Conservation (phyloP, 768 basidiomycete species). For the Trametopsis cervina region DNA sequence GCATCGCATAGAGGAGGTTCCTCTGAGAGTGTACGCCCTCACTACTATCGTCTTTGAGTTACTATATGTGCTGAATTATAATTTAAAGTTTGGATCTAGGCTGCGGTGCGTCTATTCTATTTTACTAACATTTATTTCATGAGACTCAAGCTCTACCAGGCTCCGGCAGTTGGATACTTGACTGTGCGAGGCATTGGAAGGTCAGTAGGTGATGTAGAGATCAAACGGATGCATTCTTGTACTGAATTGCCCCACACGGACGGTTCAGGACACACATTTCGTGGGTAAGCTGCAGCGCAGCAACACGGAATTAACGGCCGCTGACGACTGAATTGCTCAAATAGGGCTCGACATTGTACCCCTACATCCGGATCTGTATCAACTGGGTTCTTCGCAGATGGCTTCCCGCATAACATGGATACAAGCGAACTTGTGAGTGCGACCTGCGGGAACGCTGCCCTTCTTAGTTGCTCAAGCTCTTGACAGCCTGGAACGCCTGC, state of each 20-base stretch:
- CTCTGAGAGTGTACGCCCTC: constrained; percentile 59
- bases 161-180: constrained; percentile 68
- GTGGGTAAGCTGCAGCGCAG: constrained; percentile 56
- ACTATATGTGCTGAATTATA: too few relatives aligned
- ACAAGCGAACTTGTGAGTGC: constrained; percentile 62
- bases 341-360: constrained; percentile 67
- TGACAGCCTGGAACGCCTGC: constrained; percentile 58
- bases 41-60: too few relatives aligned
- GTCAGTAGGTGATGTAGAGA: constrained; percentile 29
- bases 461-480: constrained; percentile 4
- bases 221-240: too few relatives aligned
- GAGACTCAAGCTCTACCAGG: constrained; percentile 30
- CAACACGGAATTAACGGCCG: too few relatives aligned
- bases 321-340: too few relatives aligned
- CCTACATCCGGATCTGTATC: constrained; percentile 60
- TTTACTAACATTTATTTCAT: not conserved
- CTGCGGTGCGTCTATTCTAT: constrained; percentile 52
- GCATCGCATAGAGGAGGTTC: constrained; percentile 56
- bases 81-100: constrained; percentile 61
- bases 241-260: not conserved
- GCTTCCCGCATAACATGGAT: constrained; percentile 63
- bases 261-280: constrained; percentile 46
- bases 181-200: constrained; percentile 60
- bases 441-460: constrained; percentile 3
- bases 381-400: constrained; percentile 49